Percentiles rank a stretch among this genome's conserved stretches.
Evolutionary conservation across 805 yeast genomes (phyloP).

Genomic region (Wickerhamomyces xylosicus): DNA sequence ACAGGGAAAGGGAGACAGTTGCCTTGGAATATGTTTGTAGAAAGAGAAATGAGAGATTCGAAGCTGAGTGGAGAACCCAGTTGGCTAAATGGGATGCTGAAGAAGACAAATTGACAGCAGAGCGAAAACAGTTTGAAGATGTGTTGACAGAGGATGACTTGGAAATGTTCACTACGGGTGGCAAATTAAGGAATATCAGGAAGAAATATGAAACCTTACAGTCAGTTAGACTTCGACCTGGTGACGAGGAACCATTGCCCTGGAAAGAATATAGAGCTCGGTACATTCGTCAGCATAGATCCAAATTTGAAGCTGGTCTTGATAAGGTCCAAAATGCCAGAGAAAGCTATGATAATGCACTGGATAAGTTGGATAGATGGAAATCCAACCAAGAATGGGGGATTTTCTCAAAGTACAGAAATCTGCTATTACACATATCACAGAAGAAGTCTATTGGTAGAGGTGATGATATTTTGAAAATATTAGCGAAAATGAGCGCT

Average conservation of each 20-base stretch:
- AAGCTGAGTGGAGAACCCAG: background rate
- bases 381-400: background rate
- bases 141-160: background rate
- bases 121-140: background rate
- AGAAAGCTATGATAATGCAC: background rate
- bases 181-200: background rate
- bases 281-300: background rate
- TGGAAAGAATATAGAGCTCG: background rate
- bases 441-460: background rate
- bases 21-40: background rate
- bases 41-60: background rate
- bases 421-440: background rate
- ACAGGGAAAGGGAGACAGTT: background rate
- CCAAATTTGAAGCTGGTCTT: background rate
- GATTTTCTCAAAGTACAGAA: too few relatives aligned
- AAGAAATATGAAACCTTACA: background rate
- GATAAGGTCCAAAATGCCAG: background rate
- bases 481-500: background rate
- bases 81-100: background rate
- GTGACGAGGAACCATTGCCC: background rate
- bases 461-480: background rate
- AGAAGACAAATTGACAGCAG: background rate
- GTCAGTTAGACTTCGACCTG: background rate
- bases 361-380: background rate
- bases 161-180: background rate